phyloP scores from a whole-genome alignment of 495 filamentous ascomycete species.

The Aspergillus diversus region DNA sequence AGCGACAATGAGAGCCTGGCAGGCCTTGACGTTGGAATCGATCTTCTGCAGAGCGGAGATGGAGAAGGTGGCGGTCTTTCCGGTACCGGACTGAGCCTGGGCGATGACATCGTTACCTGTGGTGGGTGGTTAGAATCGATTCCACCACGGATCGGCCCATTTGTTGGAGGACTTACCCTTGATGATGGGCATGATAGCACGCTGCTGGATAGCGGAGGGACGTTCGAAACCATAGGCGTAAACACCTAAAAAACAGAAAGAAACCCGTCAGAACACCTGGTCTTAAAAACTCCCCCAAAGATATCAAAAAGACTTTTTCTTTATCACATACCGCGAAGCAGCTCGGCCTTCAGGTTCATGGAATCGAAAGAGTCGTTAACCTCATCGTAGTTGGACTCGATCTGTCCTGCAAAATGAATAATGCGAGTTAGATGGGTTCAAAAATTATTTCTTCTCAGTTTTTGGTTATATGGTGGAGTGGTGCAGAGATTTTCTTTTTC shows the following conservation, averaged over 20 bases:
- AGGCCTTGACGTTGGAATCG: slow-evolving; percentile 89
- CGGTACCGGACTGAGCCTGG: slow-evolving; percentile 98
- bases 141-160: slow-evolving; percentile 31
- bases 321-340: slow-evolving; percentile 83
- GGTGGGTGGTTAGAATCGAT: slow-evolving; percentile 20
- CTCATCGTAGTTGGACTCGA: slow-evolving; percentile 99
- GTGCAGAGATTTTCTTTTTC: not conserved
- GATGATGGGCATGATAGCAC: slow-evolving; percentile 99
- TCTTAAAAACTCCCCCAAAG: slow-evolving; percentile 23
- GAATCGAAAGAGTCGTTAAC: slow-evolving; percentile 98
- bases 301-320: slow-evolving; percentile 9
- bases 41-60: slow-evolving; percentile 98
- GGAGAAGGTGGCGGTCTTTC: slow-evolving; percentile 99
- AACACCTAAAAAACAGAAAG: slow-evolving; percentile 64
- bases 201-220: slow-evolving; percentile 98
- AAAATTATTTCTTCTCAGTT: not conserved
- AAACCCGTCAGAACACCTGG: slow-evolving; percentile 36
- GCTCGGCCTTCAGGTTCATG: slow-evolving; percentile 94
- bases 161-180: slow-evolving; percentile 72
- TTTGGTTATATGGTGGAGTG: not conserved
- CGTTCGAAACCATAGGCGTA: slow-evolving; percentile 99
- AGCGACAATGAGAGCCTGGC: slow-evolving; percentile 94
- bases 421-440: slow-evolving; percentile 27
- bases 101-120: slow-evolving; percentile 98
- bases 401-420: slow-evolving; percentile 69